Percentiles rank a stretch among this genome's conserved stretches.
These are phyloP conservation scores for Arachis stenosperma DNA, from an alignment of 306 rosid genomes.

Conservation along the genomic window DNA sequence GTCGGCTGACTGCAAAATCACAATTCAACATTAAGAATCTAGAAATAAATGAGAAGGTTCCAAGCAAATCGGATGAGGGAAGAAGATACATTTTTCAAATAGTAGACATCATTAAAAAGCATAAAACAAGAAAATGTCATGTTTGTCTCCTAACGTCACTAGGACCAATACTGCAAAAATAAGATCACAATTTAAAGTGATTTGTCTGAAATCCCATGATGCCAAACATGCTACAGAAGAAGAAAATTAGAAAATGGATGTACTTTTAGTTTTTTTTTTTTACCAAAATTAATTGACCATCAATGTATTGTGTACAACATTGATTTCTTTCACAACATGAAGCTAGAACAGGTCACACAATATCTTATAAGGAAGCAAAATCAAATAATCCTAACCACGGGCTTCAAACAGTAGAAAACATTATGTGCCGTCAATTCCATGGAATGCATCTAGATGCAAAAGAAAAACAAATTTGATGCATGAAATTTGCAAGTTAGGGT, in stretches of 20 bases:
- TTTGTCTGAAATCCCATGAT: constrained; percentile 6
- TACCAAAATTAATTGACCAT: constrained; percentile 12
- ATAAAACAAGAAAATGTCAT: constrained; percentile 20
- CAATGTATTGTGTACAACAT: background rate
- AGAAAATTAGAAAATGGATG: background rate
- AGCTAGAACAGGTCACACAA: constrained; percentile 5
- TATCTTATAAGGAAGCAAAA: constrained; percentile 25
- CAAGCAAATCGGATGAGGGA: background rate
- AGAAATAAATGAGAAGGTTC: constrained; percentile 19
- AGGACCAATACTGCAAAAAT: background rate
- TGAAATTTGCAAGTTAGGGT: constrained; percentile 35
- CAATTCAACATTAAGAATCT: background rate
- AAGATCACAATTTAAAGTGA: background rate
- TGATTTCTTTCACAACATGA: background rate
- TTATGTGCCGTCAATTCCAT: constrained; percentile 16
- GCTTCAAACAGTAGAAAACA: constrained; percentile 4
- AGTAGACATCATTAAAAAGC: constrained; percentile 1
- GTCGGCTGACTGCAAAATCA: constrained; percentile 69
- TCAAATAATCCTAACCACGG: constrained; percentile 33
- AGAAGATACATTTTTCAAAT: constrained; percentile 5
- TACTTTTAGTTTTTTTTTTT: background rate
- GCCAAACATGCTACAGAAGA: background rate
- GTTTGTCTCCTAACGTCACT: constrained; percentile 16
- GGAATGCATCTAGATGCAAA: constrained; percentile 7
- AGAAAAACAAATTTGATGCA: constrained; percentile 26